Base-by-base conservation (phyloP, 2,329 filamentous ascomycete genomes). In the Cytospora mali region DNA sequence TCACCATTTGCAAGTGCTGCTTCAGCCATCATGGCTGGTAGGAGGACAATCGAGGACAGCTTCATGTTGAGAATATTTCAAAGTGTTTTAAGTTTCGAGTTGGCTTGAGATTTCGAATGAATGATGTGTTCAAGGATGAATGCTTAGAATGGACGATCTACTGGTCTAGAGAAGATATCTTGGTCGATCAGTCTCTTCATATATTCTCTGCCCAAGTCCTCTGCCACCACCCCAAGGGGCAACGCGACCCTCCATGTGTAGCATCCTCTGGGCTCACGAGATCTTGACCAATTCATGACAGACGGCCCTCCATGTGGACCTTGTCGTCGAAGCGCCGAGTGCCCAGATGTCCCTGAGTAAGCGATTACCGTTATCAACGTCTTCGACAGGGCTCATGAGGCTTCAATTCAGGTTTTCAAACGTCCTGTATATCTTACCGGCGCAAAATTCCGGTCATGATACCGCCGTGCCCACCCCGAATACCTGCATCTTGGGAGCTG, bases 1-100 rank as follows among this genome's bases (percentile, higher is more conserved):
- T 62, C 51, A 65, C 63, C 56, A 18, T 65, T 60, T n/a, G 51
- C 58, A 23, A 62, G n/a, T 23, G 29, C 58, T 21, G 54, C 48
- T 48, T 50, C 50, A 21, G 42, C 49, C 25, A 62, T 27, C 49
- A 59, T 39, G 27, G 59, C 59, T 27, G 35, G 28, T 29, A 64
- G 16, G 21, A 62, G 14, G 27, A 48, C 25, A 13, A 21, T 23
- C 10, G 14, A 11, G n/a, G 28, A 16, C 27, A 33, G 28, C 46
- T 53, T 61, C 62, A 64, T 64, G 2, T 28, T 57, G 7, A 28
- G 10, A 9, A 6, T 18, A 3, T 16, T 29, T 6, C 21, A 18
- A 6, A 48, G 1, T 27, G n/a, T 13, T 57, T 7, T 23, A 6
- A 3, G 2, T 10, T 23, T 16, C 14, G 23, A 7, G 25, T 16